Conservation (phyloP, 208 protist species). For the Leishmania lainsoni region DNA sequence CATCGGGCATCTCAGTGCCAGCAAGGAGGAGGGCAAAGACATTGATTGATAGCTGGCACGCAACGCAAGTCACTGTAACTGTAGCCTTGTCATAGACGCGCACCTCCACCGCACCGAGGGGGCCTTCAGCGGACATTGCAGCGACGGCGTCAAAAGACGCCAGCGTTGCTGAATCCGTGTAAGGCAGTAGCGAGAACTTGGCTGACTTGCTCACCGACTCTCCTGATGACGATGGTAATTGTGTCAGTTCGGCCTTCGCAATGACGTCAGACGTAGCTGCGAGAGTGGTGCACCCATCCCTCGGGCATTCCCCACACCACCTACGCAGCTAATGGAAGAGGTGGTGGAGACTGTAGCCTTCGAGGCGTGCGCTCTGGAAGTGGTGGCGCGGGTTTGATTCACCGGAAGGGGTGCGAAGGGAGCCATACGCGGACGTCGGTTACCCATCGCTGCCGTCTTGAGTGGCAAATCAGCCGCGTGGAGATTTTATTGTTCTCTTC, state of each 20-base stretch:
- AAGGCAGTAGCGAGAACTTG: not conserved
- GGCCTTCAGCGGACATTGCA: not conserved
- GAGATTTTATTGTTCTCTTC: not conserved
- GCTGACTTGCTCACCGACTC: not conserved
- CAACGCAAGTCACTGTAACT: slow-evolving; percentile 17
- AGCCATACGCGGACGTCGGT: not conserved
- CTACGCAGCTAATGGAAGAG: not conserved
- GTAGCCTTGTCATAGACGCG: slow-evolving; percentile 1
- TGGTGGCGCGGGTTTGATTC: not conserved
- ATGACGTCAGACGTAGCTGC: not conserved
- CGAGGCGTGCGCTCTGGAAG: not conserved
- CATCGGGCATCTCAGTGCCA: not conserved
- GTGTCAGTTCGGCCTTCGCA: not conserved
- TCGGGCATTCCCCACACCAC: not conserved
- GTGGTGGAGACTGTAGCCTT: not conserved
- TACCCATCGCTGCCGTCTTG: not conserved
- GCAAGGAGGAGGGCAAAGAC: slow-evolving; percentile 14
- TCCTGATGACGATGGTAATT: not conserved
- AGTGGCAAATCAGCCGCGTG: not conserved
- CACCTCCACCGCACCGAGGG: not conserved
- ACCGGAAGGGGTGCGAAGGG: slow-evolving; percentile 3
- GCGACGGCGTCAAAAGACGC: not conserved
- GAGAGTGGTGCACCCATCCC: not conserved
- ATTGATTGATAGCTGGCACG: slow-evolving; percentile 12
- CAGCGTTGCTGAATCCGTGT: not conserved